Evolutionary conservation across 495 filamentous ascomycete species (phyloP), one percentile per base, ranked within the genome.

Genomic region (Tuber calosporum): DNA sequence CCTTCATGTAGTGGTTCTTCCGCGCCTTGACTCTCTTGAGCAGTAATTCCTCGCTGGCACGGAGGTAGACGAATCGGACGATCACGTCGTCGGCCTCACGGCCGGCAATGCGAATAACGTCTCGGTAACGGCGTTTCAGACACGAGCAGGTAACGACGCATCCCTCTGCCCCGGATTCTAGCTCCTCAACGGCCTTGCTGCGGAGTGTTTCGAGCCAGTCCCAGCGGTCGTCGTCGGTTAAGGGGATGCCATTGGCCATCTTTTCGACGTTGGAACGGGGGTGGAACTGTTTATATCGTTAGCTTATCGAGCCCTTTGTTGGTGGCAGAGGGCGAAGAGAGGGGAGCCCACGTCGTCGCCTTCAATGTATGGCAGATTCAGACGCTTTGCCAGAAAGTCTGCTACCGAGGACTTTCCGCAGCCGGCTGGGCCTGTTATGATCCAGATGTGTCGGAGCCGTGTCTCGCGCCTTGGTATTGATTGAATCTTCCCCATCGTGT

Each of bases 171-270:
- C 86, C 86, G 48, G 83, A 80, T 40, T 87, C 85, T 37, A 93
- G 87, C 42, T 85, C 85, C 30, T 84, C 81, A 76, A 93, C 87
- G 42, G 93, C 91, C 73, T 92, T 89, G 78, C 96, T 88, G 79
- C 96, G 93, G 7, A 98, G 87, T 36, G 87, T 85, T 74, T 94
- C 94, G 67, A 99, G 89, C 96, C 96, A 99, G 85, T 97, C 94
- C 96, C 96, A 98, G 73, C 96, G 92, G 83, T 99, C 96, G 76
- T 88, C 89, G 82, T 99, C 96, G 69, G 93, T 98, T 69, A 99
- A 86, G 8, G 96, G 93, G 58, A 89, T 91, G 75, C 92, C 92
- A 78, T 87, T 85, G 81, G 88, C 85, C 96, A 99, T 99, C 83
- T 99, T 99, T 43, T 94, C 89, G 81, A 97, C 90, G 85, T 97